Evolutionary conservation across 495 filamentous ascomycete genomes (phyloP), one percentile per base, ranked within the genome.

Genomic region (Penicillium alfredii): DNA sequence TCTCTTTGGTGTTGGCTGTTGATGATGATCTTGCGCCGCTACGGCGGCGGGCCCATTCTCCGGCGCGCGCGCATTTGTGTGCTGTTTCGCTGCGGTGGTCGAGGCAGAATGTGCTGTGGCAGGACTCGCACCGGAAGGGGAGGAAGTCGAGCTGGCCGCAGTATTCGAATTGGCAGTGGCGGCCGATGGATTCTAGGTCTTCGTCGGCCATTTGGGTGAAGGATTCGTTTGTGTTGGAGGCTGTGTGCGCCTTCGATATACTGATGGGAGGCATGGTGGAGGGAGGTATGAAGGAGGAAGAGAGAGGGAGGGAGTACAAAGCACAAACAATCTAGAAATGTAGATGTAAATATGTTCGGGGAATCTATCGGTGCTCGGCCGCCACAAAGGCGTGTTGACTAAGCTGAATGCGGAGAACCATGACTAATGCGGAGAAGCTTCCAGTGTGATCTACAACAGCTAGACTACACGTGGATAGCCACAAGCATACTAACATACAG

Each of bases 81-180:
- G 84, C 67, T 31, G 77, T 74, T 63, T 96, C 90, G 53, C 79
- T 84, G 35, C 92, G 86, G 73, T 98, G 92, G 57, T 96, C 88
- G 54, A 93, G 84, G 60, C 92, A 98, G 73, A 79, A 98, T 30
- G 82, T 93, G 30, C 80, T 73, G 50, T 64, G 68, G 53, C 92
- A 98, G 56, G 81, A 88, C 62, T 92, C 84, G 72, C 92, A 98
- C 47, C 78, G 73, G 68, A 96, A 98, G 24, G 92, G 92, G 8
- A 98, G 81, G 68, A 97, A 97, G 66, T 97, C 93, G 30, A 97
- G 84, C 53, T 85, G 81, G 57, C 88, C 80, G 74, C 92, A 98
- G 73, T 86, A 88, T 45, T 78, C 64, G 65, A 84, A 80, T 63
- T 96, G 79, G 73, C 92, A 98, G 69, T 94, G 88, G 36, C 79